A percentile compares a stretch with the other conserved stretches of the same genome.
These are phyloP conservation scores for Rubus idaeus DNA, from an alignment of 306 rosid species.

Conservation along the genomic window DNA sequence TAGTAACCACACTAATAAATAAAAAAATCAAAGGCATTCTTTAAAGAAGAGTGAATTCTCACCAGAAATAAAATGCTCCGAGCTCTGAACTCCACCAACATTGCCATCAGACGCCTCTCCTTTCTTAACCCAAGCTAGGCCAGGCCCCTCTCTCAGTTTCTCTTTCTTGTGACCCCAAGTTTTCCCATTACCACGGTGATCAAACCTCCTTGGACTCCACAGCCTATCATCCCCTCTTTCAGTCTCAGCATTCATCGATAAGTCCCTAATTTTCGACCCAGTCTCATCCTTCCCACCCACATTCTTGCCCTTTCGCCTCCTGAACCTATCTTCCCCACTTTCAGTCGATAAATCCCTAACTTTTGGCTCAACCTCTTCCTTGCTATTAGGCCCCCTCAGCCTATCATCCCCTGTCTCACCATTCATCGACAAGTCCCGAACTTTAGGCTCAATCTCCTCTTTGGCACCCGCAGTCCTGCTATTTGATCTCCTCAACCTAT, in stretches of 20 bases:
- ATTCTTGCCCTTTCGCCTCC: background rate
- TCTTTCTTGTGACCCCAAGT: background rate
- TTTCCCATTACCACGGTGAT: conserved; percentile 8
- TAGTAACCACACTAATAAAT: background rate
- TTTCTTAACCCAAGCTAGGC: conserved; percentile 62
- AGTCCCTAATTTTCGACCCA: conserved; percentile 32
- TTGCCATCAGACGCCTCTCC: conserved; percentile 29
- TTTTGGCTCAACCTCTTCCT: conserved; percentile 4
- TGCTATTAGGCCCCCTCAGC: background rate
- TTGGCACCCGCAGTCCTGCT: background rate
- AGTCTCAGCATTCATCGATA: conserved; percentile 14
- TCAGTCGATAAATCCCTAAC: background rate
- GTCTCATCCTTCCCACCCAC: conserved; percentile 2
- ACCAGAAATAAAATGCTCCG: conserved; percentile 29
- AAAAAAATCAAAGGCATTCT: conserved; percentile 8
- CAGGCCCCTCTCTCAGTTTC: background rate
- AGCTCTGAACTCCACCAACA: conserved; percentile 23
- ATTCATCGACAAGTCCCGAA: conserved; percentile 19
- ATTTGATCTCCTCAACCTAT: background rate
- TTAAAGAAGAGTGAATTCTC: conserved; percentile 11
- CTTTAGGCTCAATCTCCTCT: conserved; percentile 26
- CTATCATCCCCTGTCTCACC: background rate
- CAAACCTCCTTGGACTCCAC: conserved; percentile 11
- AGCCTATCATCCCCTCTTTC: conserved; percentile 1
- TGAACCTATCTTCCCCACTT: background rate